Conservation (phyloP, 257 asterid genomes). For the Jasminum sambac region DNA sequence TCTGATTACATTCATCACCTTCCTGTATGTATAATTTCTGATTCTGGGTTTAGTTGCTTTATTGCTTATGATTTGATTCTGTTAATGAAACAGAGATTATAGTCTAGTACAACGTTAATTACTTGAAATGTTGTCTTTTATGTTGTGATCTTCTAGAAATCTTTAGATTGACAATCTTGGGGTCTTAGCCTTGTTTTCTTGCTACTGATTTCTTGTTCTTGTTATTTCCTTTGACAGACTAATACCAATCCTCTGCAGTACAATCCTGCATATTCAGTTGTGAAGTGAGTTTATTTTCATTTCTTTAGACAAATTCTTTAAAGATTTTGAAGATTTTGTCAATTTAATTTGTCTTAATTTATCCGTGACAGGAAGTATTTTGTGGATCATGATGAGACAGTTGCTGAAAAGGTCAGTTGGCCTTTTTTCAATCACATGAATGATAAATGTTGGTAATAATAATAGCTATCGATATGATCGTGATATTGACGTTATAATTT, state of each 20-base stretch:
- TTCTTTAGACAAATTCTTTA: background rate
- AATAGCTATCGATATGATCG: background rate
- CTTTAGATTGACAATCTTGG: background rate
- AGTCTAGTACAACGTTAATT: background rate
- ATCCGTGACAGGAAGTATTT: slow-evolving; percentile 68
- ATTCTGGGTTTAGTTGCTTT: background rate
- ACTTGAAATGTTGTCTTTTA: background rate
- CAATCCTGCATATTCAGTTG: slow-evolving; percentile 83
- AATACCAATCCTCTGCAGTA: slow-evolving; percentile 80
- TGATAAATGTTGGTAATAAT: no score
- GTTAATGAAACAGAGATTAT: background rate
- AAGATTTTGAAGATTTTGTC: background rate
- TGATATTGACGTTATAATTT: background rate
- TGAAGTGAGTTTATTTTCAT: slow-evolving; percentile 45
- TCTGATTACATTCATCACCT: slow-evolving; percentile 59
- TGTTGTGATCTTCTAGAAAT: background rate
- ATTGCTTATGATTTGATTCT: slow-evolving; percentile 5
- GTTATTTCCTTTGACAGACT: slow-evolving; percentile 44
- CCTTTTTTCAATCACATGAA: background rate
- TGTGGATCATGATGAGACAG: slow-evolving; percentile 79
- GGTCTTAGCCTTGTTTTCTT: background rate
- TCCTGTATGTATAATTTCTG: slow-evolving; percentile 37
- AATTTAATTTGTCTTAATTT: background rate
- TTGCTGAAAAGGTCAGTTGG: slow-evolving; percentile 70
- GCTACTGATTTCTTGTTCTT: slow-evolving; percentile 13